Base-by-base conservation (phyloP, 441 rosid genomes). In the Erodium texanum region DNA sequence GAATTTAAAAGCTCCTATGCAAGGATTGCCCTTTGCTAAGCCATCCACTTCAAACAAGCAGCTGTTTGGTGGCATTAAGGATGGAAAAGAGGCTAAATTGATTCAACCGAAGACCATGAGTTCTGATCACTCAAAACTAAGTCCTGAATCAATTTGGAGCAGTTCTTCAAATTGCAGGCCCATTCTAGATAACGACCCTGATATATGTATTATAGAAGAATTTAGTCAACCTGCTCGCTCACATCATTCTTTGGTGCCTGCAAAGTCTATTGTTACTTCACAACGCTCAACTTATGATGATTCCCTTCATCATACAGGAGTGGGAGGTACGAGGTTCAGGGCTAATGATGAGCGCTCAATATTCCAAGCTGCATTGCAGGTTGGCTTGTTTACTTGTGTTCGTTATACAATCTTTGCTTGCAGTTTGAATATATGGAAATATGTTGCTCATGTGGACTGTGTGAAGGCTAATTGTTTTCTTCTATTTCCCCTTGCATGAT, bases 281-380 rank as follows among this genome's bases (percentile, higher is more conserved):
- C 84, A 76, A 24, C 73, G 66, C 48, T 63, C 78, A 29, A 61
- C 76, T 20, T 24, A 22, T 68, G 64, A 76, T 75, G 78, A 78
- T 72, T 72, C 79, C 23, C 27, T 24, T 63, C 74, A 71, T 73
- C 67, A 77, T 71, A 9, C 83, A 9, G 86, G 84, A 73, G 67
- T 68, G 24, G 84, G 77, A 61, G 82, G 77, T 66, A 15, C 78
- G 69, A 81, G 75, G 82, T 71, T 66, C 34, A 87, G 73, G 81
- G 34, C 80, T 66, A 73, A 69, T 69, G 86, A 87, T 15, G 96
- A 93, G 80, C 83, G 71, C 34, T 65, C 72, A 69, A 81, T 89
- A 67, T 81, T 77, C 72, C 90, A 41, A 74, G 93, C 76, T 77
- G 96, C 96, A 34, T 78, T 93, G 86, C 95, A 89, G 95, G 99